These are phyloP conservation scores for Phellopilus nigrolimitatus DNA, from an alignment of 1,284 basidiomycete species.

Conservation along the genomic window DNA sequence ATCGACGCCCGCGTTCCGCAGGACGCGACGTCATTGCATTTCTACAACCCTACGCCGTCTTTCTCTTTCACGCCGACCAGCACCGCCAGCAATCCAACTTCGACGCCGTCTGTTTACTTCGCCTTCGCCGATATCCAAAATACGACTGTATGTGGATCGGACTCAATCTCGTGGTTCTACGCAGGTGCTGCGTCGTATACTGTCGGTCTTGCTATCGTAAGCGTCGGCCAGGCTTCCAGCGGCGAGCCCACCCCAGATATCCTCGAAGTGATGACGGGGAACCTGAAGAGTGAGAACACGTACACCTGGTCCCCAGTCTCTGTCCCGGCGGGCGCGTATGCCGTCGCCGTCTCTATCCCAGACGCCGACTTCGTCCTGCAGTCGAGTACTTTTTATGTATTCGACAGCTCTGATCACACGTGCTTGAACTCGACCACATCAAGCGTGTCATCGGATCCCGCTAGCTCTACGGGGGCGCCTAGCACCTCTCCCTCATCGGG, in stretches of 20 bases:
- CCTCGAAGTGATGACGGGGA: not conserved
- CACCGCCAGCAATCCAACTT: not conserved
- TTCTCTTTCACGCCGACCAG: not conserved
- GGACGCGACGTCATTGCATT: constrained; percentile 2
- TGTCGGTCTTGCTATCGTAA: not conserved
- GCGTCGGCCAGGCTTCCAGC: not conserved
- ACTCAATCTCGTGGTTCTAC: constrained; percentile 10
- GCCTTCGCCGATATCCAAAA: constrained; percentile 2
- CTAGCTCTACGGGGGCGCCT: not conserved
- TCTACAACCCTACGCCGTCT: constrained; percentile 8
- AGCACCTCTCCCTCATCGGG: not conserved
- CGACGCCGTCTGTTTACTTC: constrained; percentile 1
- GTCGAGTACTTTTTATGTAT: constrained; percentile 10
- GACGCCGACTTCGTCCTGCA: not conserved
- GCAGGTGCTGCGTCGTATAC: not conserved
- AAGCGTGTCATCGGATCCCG: not conserved
- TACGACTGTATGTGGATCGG: constrained; percentile 13
- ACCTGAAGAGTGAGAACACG: not conserved
- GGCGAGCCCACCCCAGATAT: not conserved
- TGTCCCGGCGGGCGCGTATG: constrained; percentile 7
- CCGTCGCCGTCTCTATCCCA: constrained; percentile 4
- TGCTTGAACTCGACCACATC: constrained; percentile 4
- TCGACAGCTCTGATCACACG: constrained; percentile 5
- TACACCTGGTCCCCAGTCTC: constrained; percentile 10
- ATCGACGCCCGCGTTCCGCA: constrained; percentile 6